These are phyloP conservation scores for Oryza meyeriana DNA, from an alignment of 176 grass and related monocot genomes.

Conservation along the genomic window DNA sequence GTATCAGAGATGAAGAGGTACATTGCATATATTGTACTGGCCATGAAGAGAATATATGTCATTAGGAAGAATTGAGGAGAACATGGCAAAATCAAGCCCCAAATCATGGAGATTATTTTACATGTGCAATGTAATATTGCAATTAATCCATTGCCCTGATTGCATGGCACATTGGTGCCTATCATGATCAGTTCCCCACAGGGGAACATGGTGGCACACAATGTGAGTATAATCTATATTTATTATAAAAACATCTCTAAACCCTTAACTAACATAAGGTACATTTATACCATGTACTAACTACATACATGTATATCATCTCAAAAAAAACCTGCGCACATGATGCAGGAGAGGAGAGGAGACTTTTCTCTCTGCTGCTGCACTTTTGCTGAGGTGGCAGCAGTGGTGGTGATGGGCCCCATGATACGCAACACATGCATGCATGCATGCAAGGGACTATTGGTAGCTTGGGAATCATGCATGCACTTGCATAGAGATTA, in stretches of 20 bases:
- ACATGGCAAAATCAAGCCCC: conserved; percentile 43
- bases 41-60: conserved; percentile 25
- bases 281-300: background rate
- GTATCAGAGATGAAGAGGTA: background rate
- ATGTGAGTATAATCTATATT: background rate
- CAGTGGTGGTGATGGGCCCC: background rate
- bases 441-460: background rate
- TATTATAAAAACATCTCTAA: background rate
- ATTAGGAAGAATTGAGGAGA: background rate
- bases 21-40: background rate
- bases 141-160: conserved; percentile 18
- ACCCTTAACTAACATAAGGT: background rate
- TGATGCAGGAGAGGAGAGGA: background rate
- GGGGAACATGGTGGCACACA: conserved; percentile 44
- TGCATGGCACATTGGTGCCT: background rate
- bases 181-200: conserved; percentile 36
- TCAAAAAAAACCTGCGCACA: background rate
- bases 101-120: conserved; percentile 26
- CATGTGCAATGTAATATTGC: conserved; percentile 17
- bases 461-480: background rate
- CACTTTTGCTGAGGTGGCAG: conserved; percentile 36
- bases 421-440: conserved; percentile 7
- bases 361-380: conserved; percentile 17
- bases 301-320: background rate
- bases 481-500: background rate